phyloP scores from a whole-genome alignment of 306 rosid species.

The Fagus crenata region DNA sequence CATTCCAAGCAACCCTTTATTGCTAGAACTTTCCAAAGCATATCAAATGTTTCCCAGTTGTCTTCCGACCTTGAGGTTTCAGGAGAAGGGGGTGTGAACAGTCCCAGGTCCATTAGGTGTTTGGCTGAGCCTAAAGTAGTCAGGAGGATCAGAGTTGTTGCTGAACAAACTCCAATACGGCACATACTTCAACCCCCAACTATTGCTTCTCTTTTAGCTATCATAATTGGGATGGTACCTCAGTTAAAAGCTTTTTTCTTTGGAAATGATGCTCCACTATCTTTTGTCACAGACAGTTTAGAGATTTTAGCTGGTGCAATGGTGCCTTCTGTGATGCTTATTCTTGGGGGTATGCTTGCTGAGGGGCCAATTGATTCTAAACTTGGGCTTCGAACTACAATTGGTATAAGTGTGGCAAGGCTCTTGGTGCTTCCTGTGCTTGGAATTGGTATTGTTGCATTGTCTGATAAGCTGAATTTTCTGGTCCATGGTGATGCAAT shows the following conservation, averaged over 20 bases:
- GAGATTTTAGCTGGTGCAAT: conserved; percentile 71
- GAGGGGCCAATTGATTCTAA: conserved; percentile 81
- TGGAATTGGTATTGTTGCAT: conserved; percentile 63
- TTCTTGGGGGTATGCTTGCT: conserved; percentile 90
- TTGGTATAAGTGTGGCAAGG: conserved; percentile 72
- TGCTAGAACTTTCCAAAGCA: conserved; percentile 59
- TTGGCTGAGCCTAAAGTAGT: conserved; percentile 84
- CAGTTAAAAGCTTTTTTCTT: conserved; percentile 68
- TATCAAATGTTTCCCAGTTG: conserved; percentile 48
- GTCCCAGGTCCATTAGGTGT: conserved; percentile 72
- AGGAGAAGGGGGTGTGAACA: conserved; percentile 39
- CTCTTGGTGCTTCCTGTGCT: conserved; percentile 79
- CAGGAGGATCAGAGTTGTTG: conserved; percentile 72
- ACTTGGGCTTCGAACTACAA: conserved; percentile 69
- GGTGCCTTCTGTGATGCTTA: conserved; percentile 90
- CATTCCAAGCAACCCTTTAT: conserved; percentile 78
- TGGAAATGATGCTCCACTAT: conserved; percentile 61
- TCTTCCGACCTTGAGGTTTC: conserved; percentile 49
- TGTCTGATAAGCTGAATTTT: conserved; percentile 62
- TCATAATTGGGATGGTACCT: conserved; percentile 71
- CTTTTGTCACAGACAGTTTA: conserved; percentile 67
- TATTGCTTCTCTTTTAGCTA: conserved; percentile 80
- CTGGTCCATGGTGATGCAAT: conserved; percentile 55
- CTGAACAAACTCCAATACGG: conserved; percentile 76
- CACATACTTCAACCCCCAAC: conserved; percentile 91